Percentiles rank a stretch among this genome's conserved stretches.
phyloP scores from a whole-genome alignment of 2,329 filamentous ascomycete species.

The Hirsutella thompsonii region DNA sequence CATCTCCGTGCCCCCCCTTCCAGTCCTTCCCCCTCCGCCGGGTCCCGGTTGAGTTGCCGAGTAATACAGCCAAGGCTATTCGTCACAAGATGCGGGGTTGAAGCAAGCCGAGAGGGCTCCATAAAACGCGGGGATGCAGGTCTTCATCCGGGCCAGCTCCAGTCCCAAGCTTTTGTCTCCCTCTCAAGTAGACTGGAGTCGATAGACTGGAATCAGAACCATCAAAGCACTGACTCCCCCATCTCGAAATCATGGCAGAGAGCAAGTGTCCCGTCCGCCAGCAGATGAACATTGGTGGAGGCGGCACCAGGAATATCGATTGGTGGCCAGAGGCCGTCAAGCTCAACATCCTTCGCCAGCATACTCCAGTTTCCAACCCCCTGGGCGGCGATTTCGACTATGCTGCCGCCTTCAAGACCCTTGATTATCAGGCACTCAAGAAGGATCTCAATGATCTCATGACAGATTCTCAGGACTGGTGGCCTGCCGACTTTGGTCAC shows the following conservation, averaged over 20 bases:
- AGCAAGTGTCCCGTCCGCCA: conserved; percentile 18
- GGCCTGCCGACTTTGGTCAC: conserved; percentile 72
- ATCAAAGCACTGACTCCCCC: neutral
- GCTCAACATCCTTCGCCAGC: conserved; percentile 62
- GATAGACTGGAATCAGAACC: too few species aligned
- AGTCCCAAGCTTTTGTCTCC: too few species aligned
- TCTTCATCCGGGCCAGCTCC: neutral
- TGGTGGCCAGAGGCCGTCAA: conserved; percentile 63
- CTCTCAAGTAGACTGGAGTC: too few species aligned
- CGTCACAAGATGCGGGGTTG: neutral
- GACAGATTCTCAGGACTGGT: conserved; percentile 71
- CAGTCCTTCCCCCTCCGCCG: too few species aligned
- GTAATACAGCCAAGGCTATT: neutral
- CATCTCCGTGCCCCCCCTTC: too few species aligned
- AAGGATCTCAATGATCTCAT: conserved; percentile 58
- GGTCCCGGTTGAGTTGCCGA: neutral
- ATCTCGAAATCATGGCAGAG: conserved; percentile 10
- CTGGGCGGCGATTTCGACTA: conserved; percentile 58
- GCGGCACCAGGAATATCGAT: conserved; percentile 55
- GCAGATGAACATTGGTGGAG: conserved; percentile 35
- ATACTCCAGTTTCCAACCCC: conserved; percentile 51
- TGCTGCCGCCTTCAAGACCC: conserved; percentile 54
- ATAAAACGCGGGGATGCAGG: conserved; percentile 2
- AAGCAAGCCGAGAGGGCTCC: neutral
- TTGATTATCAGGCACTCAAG: conserved; percentile 51